phyloP scores from a whole-genome alignment of 1,139 yeast genomes.

The Suhomyces anneliseae region DNA sequence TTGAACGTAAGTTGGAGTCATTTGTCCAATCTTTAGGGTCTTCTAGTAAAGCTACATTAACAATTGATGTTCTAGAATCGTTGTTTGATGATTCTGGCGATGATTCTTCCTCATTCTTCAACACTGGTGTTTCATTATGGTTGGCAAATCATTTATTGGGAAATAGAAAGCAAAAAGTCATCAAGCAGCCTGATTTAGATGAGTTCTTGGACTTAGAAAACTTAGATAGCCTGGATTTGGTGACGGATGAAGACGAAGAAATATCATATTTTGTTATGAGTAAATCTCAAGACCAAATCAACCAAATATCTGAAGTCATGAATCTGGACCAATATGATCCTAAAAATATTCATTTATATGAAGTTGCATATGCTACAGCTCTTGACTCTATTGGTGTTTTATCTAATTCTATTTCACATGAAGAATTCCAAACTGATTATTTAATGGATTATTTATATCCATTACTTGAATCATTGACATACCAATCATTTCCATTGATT shows the following conservation, averaged over 20 bases:
- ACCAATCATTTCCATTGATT: constrained; percentile 26
- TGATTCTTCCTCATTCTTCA: background rate
- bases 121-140: constrained; percentile 29
- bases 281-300: constrained; percentile 29
- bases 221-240: constrained; percentile 6
- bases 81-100: constrained; percentile 9
- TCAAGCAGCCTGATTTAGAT: constrained; percentile 13
- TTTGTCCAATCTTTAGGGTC: constrained; percentile 9
- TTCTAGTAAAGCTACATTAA: background rate
- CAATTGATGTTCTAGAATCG: constrained; percentile 5
- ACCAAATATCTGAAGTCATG: constrained; percentile 12
- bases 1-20: constrained; percentile 10
- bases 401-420: constrained; percentile 22
- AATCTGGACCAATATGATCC: constrained; percentile 1
- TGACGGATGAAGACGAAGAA: constrained; percentile 15
- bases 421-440: constrained; percentile 33
- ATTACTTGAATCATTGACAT: constrained; percentile 37
- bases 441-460: constrained; percentile 36
- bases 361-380: constrained; percentile 31
- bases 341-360: constrained; percentile 12
- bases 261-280: constrained; percentile 24
- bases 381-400: constrained; percentile 32
- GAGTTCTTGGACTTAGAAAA: constrained; percentile 26
- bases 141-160: constrained; percentile 23
- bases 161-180: background rate